Evolutionary conservation across 148 eudicot genomes (phyloP).

Genomic region (Camellia sinensis): DNA sequence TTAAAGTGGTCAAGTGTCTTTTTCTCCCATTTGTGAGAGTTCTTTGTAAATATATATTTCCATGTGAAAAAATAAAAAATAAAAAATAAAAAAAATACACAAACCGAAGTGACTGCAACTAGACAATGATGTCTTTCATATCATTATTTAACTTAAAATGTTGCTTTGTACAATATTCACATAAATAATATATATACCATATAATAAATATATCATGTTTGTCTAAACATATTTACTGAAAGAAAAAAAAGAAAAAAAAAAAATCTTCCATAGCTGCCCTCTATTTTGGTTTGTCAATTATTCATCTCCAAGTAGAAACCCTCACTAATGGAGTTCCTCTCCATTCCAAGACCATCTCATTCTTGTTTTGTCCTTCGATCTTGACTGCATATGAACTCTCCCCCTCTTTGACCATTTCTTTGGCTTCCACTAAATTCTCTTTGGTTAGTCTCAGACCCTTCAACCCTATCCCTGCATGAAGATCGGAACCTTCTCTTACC

Average conservation of each 20-base stretch:
- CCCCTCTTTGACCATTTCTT: constrained; percentile 28
- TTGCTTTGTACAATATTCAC: background rate
- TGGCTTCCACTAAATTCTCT: constrained; percentile 32
- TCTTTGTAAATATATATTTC: too few species aligned
- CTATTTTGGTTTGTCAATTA: background rate
- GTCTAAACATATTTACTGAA: background rate
- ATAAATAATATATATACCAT: too few species aligned
- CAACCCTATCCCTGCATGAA: background rate
- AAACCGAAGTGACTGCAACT: background rate
- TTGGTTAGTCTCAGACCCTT: constrained; percentile 20
- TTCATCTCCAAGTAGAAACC: constrained; percentile 39
- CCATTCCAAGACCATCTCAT: constrained; percentile 41
- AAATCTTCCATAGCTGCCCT: background rate
- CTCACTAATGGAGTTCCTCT: constrained; percentile 33
- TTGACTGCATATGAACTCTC: constrained; percentile 25
- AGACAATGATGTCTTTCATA: background rate
- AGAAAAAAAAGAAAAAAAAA: background rate
- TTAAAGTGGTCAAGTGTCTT: too few species aligned
- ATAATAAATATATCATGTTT: background rate
- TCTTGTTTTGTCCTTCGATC: constrained; percentile 22
- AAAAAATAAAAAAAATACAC: too few species aligned
- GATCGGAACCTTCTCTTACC: background rate
- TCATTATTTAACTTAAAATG: background rate
- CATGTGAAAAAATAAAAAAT: too few species aligned
- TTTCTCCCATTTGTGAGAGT: too few species aligned